A percentile compares a stretch with the other conserved stretches of the same genome.
These are phyloP conservation scores for Hemerocallis citrina DNA, from an alignment of 106 monocot species.

Conservation along the genomic window DNA sequence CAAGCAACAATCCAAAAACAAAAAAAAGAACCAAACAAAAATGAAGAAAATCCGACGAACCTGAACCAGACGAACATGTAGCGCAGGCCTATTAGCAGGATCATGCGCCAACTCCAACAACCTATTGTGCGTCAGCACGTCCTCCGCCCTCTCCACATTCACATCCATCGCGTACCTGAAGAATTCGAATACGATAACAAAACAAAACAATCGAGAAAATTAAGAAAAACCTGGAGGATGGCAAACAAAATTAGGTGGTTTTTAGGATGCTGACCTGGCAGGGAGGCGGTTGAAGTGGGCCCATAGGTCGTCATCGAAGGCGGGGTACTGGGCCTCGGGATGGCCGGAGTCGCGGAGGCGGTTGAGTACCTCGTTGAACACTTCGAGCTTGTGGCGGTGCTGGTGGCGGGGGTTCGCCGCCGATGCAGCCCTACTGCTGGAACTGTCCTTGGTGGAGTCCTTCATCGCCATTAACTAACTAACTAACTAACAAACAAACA, in stretches of 20 bases:
- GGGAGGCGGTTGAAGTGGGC: slow-evolving; percentile 87
- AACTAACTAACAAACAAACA: no score
- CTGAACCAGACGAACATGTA: slow-evolving; percentile 73
- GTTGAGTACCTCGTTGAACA: slow-evolving; percentile 59
- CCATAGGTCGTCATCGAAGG: slow-evolving; percentile 81
- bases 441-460: slow-evolving; percentile 41
- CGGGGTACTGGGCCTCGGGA: slow-evolving; percentile 19
- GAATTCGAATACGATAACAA: no score
- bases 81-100: slow-evolving; percentile 42
- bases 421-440: slow-evolving; percentile 34
- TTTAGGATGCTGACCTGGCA: slow-evolving; percentile 33
- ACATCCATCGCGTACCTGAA: slow-evolving; percentile 82
- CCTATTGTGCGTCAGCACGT: slow-evolving; percentile 66
- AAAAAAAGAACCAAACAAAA: no score
- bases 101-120: slow-evolving; percentile 61
- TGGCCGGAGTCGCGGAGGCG: slow-evolving; percentile 38
- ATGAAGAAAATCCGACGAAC: slow-evolving; percentile 14
- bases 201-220: background rate
- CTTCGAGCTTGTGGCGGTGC: slow-evolving; percentile 53
- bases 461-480: slow-evolving; percentile 34
- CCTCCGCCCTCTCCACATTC: slow-evolving; percentile 83
- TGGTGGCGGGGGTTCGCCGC: slow-evolving; percentile 12
- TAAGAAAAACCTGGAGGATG: background rate
- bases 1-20: no score
- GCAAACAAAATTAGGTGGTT: background rate